Base-by-base conservation (phyloP, 2,329 filamentous ascomycete genomes). In the Aspergillus nomiae region DNA sequence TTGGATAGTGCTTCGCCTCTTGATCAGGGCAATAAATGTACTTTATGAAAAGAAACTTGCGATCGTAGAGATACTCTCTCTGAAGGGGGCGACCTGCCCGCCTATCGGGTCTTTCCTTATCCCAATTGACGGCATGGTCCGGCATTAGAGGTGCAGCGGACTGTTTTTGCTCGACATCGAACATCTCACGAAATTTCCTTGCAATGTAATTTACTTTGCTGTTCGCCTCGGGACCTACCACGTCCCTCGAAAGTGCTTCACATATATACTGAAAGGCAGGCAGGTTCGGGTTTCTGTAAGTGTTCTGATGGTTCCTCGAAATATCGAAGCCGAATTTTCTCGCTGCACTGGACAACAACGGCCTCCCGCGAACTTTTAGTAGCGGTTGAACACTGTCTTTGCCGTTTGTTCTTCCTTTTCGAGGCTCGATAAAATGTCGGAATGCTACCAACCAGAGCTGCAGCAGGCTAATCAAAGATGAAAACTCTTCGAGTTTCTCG, bases 371-470 rank as follows among this genome's bases (percentile, higher is more conserved):
- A 43, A 43, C 41, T 43, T 43, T 43, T 43, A 43, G 41, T 43
- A 43, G 41, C n/a, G 41, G 41, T 43, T 43, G 32, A 56, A 56
- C 32, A 56, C 30, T 36, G 53, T 32, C 32, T 56, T 24, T 56
- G 53, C 21, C 32, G 28, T 38, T 56, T 56, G 32, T 56, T 38
- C 53, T 32, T 12, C 53, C 53, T 36, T 24, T 36, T 36, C 53
- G 32, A 56, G 53, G 32, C 30, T 56, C 28, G n/a, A 56, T 36
- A 38, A 56, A 56, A 56, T 56, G 32, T 24, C 53, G 28, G 32
- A 56, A 56, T 36, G 53, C 53, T n/a, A 56, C 53, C 36, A 56
- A 36, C 53, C 53, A 56, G 32, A 56, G 53, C 53, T 56, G 53
- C 32, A 56, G 32, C 7, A 56, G 32, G 32, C 53, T 56, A 24